Evolutionary conservation across 1,139 yeast genomes (phyloP).

Genomic region (Zhuliangozyma blackwelliae): DNA sequence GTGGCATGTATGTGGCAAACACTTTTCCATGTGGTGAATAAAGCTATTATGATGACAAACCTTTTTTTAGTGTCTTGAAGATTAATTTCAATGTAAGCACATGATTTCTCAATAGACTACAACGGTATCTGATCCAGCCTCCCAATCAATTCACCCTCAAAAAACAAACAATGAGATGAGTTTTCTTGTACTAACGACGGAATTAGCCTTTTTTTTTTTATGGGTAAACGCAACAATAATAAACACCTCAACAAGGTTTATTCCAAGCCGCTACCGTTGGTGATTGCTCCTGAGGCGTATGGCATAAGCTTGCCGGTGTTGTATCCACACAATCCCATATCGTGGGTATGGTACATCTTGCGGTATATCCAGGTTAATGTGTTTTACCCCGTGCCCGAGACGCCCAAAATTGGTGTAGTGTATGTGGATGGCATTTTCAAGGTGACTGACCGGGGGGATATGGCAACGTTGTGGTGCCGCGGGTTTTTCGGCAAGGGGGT

Average conservation of each 20-base stretch:
- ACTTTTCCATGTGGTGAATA: no score
- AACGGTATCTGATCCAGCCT: conserved; percentile 89
- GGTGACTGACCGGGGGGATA: conserved; percentile 43
- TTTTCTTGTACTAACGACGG: conserved; percentile 8
- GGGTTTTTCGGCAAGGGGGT: conserved; percentile 96
- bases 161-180: conserved; percentile 1
- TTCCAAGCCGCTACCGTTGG: conserved; percentile 47
- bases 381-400: conserved; percentile 25
- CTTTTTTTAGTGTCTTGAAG: conserved; percentile 41
- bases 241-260: conserved; percentile 31
- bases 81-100: conserved; percentile 62
- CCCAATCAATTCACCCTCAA: neutral
- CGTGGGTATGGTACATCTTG: conserved; percentile 48
- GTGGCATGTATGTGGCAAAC: conserved; percentile 2
- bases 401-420: conserved; percentile 19
- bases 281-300: conserved; percentile 30
- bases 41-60: conserved; percentile 38
- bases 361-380: conserved; percentile 24
- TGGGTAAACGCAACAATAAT: conserved; percentile 15
- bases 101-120: conserved; percentile 92
- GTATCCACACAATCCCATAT: conserved; percentile 54
- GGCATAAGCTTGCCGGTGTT: conserved; percentile 40
- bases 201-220: conserved; percentile 7
- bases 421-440: conserved; percentile 36
- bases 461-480: conserved; percentile 66